Evolutionary conservation across 2,329 filamentous ascomycete genomes (phyloP), one percentile per base, ranked within the genome.

Genomic region (Drechslerella dactyloides): DNA sequence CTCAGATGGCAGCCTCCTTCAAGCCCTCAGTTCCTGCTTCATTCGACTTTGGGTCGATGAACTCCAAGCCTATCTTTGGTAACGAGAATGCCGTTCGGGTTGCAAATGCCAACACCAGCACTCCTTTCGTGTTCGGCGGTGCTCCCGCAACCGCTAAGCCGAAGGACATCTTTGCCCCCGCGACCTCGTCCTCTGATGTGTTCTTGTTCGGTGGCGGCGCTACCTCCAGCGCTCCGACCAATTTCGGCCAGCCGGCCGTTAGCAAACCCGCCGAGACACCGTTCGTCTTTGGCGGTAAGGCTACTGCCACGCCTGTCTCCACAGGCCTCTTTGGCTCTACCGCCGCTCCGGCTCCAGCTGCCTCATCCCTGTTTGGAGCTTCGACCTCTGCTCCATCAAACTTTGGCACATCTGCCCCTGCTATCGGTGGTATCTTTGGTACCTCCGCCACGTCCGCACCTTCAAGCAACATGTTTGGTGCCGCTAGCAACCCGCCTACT

Each of bases 31-130:
- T 68, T 13, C 56, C 62, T 5, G 7, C 69, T 8, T 62, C 61
- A 10, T 73, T 73, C 21, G 69, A 73, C 11, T 73, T 73, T 42
- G 68, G 68, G 11, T 30, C 54, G 0, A 72, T 65, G 68, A 48
- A 17, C 21, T 57, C 68, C 19, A 72, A 72, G 37, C 60, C 60
- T 5, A 30, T 48, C 19, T 72, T 72, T n/a, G 68, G 68, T 11
- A 51, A n/a, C 7, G 55, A 61, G n/a, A 65, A 64, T 15, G 48
- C 40, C 19, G 27, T 52, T 3, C 17, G 52, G n/a, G 61, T 65
- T 15, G 61, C 61, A 13, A 65, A 65, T 27, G 44, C 54, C 8
- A 51, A 11, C 24, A 58, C 58, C 1, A 42, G 42, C 19, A 44
- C 58, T 2, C 57, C 62, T 3, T 73, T 52, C 23, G 50, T 66